Base-by-base conservation (phyloP, 2,329 filamentous ascomycete genomes). In the Fragosphaeria purpurea region DNA sequence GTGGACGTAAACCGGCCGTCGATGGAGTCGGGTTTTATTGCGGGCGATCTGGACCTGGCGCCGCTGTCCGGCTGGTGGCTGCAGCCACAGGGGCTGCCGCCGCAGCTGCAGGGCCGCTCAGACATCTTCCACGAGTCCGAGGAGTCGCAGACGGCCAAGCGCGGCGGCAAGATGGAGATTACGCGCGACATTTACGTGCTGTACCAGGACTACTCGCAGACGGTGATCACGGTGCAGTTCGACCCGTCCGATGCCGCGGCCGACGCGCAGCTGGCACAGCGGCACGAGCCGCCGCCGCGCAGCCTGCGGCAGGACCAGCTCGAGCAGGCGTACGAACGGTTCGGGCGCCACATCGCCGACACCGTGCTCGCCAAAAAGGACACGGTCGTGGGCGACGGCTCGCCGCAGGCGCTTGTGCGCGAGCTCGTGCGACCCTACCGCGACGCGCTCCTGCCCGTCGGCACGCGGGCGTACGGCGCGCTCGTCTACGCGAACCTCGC, bases 141-240 rank as follows among this genome's bases (percentile, higher is more conserved):
- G 56, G 88, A 96, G 62, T 81, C 83, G 1, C 82, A 77, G 6
- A 78, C 83, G 11, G 76, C 78, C 9, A 82, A 83, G 56, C 79
- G 83, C 11, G 83, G 84, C 33, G 82, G 86, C 32, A 84, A 83
- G 63, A 81, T 81, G 1, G 77, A 76, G 1, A 72, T 95, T 22
- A 86, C 84, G 6, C 90, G 90, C 57, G 82, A 90, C 53, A 76
- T 96, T 41, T 93, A 85, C 59, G 73, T 97, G n/a, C 70, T 98
- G 7, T 98, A 88, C 70, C 83, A 89, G 61, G 93, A 98, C 68
- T 98, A 98, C 66, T 96, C 90, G 13, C 93, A 97, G 64, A 97
- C 91, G 0, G 76, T 94, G 56, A 79, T 98, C 60, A 88, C 84
- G 0, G 86, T 83, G 13, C 82, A 77, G 47, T 97, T 85, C 64